phyloP scores from a whole-genome alignment of 2,329 filamentous ascomycete genomes.

The Biscogniauxia sp. region DNA sequence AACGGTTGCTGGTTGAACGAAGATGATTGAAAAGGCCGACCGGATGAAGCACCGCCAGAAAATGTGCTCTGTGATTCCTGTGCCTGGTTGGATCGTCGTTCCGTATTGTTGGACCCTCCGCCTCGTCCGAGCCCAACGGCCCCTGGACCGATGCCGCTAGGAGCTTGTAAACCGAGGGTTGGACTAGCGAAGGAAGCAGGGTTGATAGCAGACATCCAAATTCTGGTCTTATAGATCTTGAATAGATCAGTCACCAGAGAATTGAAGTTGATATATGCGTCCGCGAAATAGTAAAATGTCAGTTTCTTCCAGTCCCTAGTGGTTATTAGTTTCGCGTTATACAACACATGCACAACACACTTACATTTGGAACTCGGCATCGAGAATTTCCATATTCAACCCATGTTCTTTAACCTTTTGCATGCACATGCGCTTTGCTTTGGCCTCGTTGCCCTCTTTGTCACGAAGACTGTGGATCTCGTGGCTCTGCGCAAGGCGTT shows the following conservation, averaged over 20 bases:
- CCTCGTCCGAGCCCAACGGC: conserved; percentile 58
- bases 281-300: conserved; percentile 98
- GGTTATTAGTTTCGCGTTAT: conserved; percentile 23
- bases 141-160: conserved; percentile 64
- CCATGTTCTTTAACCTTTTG: conserved; percentile 94
- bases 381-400: conserved; percentile 96
- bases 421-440: conserved; percentile 94
- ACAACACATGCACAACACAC: conserved; percentile 29
- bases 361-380: conserved; percentile 98
- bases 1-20: conserved; percentile 39
- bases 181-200: conserved; percentile 90
- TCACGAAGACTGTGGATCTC: conserved; percentile 87
- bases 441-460: conserved; percentile 96
- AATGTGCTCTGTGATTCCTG: conserved; percentile 42
- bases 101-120: conserved; percentile 40
- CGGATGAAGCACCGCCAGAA: conserved; percentile 35
- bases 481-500: conserved; percentile 86
- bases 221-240: conserved; percentile 98
- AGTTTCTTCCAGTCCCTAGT: conserved; percentile 96
- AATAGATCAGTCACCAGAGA: conserved; percentile 94
- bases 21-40: conserved; percentile 41
- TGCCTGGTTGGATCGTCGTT: conserved; percentile 47
- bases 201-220: conserved; percentile 99
- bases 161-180: conserved; percentile 67
- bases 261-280: conserved; percentile 99